Evolutionary conservation across 2,329 filamentous ascomycete genomes (phyloP).

Genomic region (Aureobasidium sp.): DNA sequence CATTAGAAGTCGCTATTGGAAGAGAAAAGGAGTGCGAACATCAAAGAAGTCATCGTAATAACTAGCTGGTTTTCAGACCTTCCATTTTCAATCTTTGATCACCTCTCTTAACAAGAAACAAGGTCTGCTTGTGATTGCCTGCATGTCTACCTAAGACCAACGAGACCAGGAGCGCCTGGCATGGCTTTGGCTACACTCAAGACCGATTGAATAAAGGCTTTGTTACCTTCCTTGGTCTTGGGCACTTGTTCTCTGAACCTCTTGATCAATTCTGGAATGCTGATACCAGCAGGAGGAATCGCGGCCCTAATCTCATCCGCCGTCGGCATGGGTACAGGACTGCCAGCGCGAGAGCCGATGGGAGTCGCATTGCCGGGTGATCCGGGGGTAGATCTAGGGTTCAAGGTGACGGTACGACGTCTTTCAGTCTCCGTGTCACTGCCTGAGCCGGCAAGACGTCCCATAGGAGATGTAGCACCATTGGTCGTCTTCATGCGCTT

Average conservation of each 20-base stretch:
- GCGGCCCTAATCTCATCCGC: conserved; percentile 39
- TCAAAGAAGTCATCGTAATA: background rate
- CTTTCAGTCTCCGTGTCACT: conserved; percentile 63
- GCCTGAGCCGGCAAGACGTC: conserved; percentile 47
- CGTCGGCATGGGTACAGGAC: conserved; percentile 33
- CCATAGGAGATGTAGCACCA: conserved; percentile 18
- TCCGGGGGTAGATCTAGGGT: conserved; percentile 18
- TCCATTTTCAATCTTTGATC: background rate
- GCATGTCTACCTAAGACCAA: background rate
- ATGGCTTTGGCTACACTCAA: conserved; percentile 27
- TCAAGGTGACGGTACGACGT: conserved; percentile 49
- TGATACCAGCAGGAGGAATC: conserved; percentile 39
- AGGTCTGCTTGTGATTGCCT: background rate
- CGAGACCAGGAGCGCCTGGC: background rate
- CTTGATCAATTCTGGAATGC: conserved; percentile 34
- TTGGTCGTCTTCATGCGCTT: conserved; percentile 52
- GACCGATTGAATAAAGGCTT: conserved; percentile 38
- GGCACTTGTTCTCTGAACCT: conserved; percentile 37
- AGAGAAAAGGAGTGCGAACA: background rate
- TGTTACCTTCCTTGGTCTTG: conserved; percentile 29
- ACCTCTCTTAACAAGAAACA: background rate
- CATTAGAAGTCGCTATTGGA: background rate
- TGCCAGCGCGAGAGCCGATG: conserved; percentile 27
- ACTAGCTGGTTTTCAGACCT: background rate
- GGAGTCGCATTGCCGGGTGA: conserved; percentile 32